Percentiles rank a stretch among this genome's conserved stretches.
Evolutionary conservation across 2,329 filamentous ascomycete genomes (phyloP).

Genomic region (Sclerotinia subarctica): DNA sequence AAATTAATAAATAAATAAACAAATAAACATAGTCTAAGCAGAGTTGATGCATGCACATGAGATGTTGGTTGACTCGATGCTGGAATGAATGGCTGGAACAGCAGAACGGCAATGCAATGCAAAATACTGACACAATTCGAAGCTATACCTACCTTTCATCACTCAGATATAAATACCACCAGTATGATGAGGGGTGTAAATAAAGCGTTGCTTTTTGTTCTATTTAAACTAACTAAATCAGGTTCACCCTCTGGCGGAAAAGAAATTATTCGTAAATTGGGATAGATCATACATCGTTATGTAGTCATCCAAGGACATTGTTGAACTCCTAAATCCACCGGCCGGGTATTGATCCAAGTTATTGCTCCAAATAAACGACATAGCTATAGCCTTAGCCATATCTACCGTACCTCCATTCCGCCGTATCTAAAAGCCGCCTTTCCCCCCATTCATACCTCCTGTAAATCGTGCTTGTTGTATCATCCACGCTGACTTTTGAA

Average conservation of each 20-base stretch:
- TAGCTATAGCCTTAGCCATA: background rate
- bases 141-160: background rate
- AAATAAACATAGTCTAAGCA: too few species aligned
- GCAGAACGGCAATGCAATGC: too few species aligned
- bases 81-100: background rate
- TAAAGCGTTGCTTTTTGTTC: background rate
- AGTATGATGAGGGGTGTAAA: background rate
- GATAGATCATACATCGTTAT: constrained; percentile 9
- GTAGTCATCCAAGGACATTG: background rate
- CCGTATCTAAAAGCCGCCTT: background rate
- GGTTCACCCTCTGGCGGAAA: background rate
- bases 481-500: too few species aligned
- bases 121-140: background rate
- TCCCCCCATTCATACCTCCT: background rate
- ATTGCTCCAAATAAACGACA: constrained; percentile 1
- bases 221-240: constrained; percentile 1
- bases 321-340: background rate
- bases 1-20: too few species aligned
- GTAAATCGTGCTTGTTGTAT: background rate
- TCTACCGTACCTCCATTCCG: background rate
- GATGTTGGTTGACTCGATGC: background rate
- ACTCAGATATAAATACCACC: background rate
- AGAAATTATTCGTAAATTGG: background rate
- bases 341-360: constrained; percentile 13
- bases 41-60: too few species aligned